Evolutionary conservation across 2,329 filamentous ascomycete genomes (phyloP), one percentile per base, ranked within the genome.

Genomic region (Talaromyces sp.): DNA sequence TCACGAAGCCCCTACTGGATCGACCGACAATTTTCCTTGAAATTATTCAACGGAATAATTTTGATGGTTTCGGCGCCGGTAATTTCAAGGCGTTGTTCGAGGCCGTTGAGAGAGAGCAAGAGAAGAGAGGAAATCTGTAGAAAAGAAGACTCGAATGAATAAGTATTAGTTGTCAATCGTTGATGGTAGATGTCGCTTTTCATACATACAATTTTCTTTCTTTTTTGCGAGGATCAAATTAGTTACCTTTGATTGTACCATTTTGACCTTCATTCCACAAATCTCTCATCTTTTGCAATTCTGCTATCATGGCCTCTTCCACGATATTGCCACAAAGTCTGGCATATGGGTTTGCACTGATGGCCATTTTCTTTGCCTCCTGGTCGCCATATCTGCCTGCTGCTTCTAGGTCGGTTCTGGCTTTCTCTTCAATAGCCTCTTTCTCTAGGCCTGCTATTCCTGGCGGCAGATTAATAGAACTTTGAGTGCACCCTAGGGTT

Each of bases 71-170:
- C 68, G 92, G 92, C 4, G 92, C 91, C 0, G 92, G 92, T 1
- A 96, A 96, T 75, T 96, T 96, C 77, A 96, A 92, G 85, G 90
- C 87, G 66, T 70, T 96, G 69, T 96, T 96, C 70, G 91, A 96
- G 80, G 91, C 92, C 0, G 94, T 96, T 74, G 92, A 96, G 82
- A 80, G 91, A 59, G 92, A 96, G 76, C 92, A 96, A 80, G 90
- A 85, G 27, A 79, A 87, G 74, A 81, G 92, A 60, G 91, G 91
- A 2, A 96, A 96, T 72, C 72, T 95, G 76, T 90, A 46, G 43
- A 7, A 76, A 76, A 46, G n/a, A n/a, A 46, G 7, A 46, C n/a
- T 19, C 19, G 43, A 46, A 24, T 19, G 24, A 24, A 46, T 24
- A 19, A 9, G 41, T 46, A 24, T 46, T n/a, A 2, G 17, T 8